Conservation (phyloP, 78 protist genomes). For the Abeoforma whisleri region DNA sequence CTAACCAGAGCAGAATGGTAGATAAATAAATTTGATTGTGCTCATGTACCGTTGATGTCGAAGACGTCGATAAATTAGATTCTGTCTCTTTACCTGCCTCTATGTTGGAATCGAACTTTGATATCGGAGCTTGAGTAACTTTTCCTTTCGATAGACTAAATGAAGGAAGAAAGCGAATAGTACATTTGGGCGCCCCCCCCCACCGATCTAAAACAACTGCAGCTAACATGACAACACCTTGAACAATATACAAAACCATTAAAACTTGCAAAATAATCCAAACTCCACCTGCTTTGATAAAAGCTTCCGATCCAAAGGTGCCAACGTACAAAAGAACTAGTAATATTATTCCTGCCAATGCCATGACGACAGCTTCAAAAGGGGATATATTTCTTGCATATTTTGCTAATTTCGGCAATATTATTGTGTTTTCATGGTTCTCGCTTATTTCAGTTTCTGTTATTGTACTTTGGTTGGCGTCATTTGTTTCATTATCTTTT, state of each 20-base stretch:
- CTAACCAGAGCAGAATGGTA: not conserved
- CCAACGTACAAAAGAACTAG: not conserved
- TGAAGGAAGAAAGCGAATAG: too few species aligned
- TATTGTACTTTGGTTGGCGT: too few species aligned
- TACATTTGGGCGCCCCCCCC: not conserved
- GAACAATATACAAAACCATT: not conserved
- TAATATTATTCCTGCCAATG: not conserved
- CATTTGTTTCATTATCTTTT: too few species aligned
- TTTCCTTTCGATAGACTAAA: not conserved
- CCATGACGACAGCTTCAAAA: not conserved
- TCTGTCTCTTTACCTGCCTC: too few species aligned
- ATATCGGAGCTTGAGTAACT: not conserved
- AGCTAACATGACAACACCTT: not conserved
- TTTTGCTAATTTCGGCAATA: too few species aligned
- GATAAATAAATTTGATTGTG: not conserved
- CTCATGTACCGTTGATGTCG: too few species aligned
- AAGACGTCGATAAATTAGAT: too few species aligned
- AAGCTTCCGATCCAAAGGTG: not conserved
- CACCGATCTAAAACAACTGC: not conserved
- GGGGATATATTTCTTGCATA: too few species aligned
- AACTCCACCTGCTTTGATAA: not conserved
- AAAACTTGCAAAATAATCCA: not conserved
- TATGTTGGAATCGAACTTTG: too few species aligned
- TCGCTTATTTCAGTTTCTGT: too few species aligned
- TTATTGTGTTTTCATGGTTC: too few species aligned